Conservation (phyloP, 306 rosid species). For the Cicer pinnatifidum region DNA sequence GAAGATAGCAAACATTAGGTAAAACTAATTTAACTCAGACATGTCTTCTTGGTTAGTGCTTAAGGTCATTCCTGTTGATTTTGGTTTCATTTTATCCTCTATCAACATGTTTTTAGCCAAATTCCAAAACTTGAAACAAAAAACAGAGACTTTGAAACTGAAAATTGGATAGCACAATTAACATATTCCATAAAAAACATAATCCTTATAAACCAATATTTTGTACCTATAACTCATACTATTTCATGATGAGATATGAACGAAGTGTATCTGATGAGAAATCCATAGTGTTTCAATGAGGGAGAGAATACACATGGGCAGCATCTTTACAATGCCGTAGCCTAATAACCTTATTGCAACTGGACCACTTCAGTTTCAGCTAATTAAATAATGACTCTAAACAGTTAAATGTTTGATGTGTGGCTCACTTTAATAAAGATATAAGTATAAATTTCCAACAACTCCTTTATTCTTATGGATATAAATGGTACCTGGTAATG, state of each 20-base stretch:
- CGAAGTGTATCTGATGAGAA: background rate
- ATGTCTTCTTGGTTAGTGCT: conserved; percentile 23
- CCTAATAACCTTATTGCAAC: background rate
- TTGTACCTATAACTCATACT: background rate
- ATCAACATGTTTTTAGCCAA: background rate
- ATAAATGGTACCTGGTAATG: conserved; percentile 25
- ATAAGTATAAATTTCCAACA: background rate
- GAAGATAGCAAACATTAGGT: conserved; percentile 54
- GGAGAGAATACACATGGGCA: background rate
- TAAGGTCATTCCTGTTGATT: conserved; percentile 21
- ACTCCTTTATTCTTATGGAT: conserved; percentile 15
- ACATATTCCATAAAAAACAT: background rate
- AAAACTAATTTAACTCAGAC: conserved; percentile 23
- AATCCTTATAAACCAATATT: conserved; percentile 1
- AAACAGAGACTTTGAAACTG: background rate
- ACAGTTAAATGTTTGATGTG: background rate
- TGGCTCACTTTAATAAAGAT: background rate
- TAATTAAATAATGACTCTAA: background rate
- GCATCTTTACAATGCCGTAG: background rate
- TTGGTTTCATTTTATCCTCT: background rate
- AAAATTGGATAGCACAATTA: background rate
- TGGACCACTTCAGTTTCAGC: background rate
- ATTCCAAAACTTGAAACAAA: background rate
- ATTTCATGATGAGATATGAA: conserved; percentile 2
- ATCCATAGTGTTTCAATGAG: background rate